Evolutionary conservation across 176 grass and related monocot genomes (phyloP).

Genomic region (Eremochloa ophiuroides): DNA sequence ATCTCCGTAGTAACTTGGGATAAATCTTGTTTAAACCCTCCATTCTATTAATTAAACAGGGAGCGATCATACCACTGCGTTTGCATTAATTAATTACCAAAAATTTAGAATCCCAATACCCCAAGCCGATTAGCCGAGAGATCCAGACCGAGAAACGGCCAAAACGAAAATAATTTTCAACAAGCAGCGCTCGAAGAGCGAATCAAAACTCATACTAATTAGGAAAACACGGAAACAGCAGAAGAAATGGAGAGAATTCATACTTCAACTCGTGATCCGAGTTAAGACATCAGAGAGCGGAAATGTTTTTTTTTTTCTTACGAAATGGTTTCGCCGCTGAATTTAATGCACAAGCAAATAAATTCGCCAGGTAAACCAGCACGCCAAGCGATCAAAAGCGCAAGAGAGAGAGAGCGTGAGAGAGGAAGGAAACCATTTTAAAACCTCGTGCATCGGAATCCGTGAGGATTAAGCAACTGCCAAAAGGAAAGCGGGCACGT

Average conservation of each 20-base stretch:
- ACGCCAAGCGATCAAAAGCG: constrained; percentile 64
- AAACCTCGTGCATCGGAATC: constrained; percentile 82
- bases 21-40: constrained; percentile 56
- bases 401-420: background rate
- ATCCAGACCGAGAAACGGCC: constrained; percentile 6
- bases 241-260: constrained; percentile 14
- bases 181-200: constrained; percentile 15
- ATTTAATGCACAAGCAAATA: constrained; percentile 53
- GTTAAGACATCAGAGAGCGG: constrained; percentile 17
- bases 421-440: background rate
- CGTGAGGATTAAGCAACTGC: constrained; percentile 84
- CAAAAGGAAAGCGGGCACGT: constrained; percentile 42
- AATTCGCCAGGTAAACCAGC: constrained; percentile 53
- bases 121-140: background rate
- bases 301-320: background rate
- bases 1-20: constrained; percentile 31
- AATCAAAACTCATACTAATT: constrained; percentile 22
- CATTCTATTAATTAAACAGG: constrained; percentile 34
- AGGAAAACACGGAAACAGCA: constrained; percentile 5
- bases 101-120: constrained; percentile 29
- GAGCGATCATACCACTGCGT: constrained; percentile 21
- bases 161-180: constrained; percentile 34
- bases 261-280: constrained; percentile 43
- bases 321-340: constrained; percentile 29
- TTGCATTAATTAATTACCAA: constrained; percentile 31